Evolutionary conservation across 306 rosid genomes (phyloP), one percentile per base, ranked within the genome.

Genomic region (Quercus gilva): DNA sequence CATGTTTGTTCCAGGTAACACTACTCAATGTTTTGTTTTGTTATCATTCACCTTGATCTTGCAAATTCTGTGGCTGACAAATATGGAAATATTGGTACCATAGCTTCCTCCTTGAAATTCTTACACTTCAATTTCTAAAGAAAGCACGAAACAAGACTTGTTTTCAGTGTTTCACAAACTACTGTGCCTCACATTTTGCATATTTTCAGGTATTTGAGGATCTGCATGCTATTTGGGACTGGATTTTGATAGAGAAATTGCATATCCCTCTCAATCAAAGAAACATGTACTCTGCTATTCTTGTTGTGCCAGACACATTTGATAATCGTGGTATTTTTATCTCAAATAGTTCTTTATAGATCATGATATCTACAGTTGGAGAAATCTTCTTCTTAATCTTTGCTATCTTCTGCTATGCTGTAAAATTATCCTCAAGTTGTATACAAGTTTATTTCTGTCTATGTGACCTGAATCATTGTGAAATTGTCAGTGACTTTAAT

Each of bases 231-330:
- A 91, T 95, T 81, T 95, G 99, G 99, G 97, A 95, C 52, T 95
- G 96, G 94, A 90, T 92, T 84, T 89, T 95, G 86, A 84, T 82
- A 73, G 96, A 92, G 82, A 90, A 90, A 76, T 83, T 95, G 86
- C 92, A 86, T 76, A 91, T 95, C 71, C 94, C 97, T 67, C 89
- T 75, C 85, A 83, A 69, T 79, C 90, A 89, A 83, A 90, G 99
- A 89, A 90, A 80, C 80, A 84, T 87, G 92, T 91, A 92, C 77
- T 85, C 98, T 78, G 99, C 92, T 64, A 69, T 95, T 80, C 91
- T 95, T 55, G 96, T 92, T 75, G 74, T 92, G 82, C 96, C 98
- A 51, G 99, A 95, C 76, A 86, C 99, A 90, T 92, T 89, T 90
- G 98, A 92, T 81, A 90, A 83, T 81, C 97, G 94, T 6, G 99